These are phyloP conservation scores for Seiridium unicorne DNA, from an alignment of 2,329 filamentous ascomycete genomes.

Conservation along the genomic window DNA sequence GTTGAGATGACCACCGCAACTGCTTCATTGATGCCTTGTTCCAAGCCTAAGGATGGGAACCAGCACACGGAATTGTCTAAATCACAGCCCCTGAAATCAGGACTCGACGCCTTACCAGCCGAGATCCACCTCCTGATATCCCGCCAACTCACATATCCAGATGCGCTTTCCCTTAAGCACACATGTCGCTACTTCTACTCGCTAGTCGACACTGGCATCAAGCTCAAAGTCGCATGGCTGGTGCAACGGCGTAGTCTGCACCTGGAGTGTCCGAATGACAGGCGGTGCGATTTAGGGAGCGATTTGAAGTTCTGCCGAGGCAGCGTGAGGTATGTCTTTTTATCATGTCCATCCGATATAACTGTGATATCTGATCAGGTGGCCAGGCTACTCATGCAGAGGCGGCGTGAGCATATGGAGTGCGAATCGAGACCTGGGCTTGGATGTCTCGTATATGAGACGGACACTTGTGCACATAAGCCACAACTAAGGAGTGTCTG, in stretches of 20 bases:
- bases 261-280: constrained; percentile 63
- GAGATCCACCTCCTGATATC: constrained; percentile 68
- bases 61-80: not conserved
- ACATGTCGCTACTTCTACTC: constrained; percentile 61
- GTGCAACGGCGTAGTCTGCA: constrained; percentile 61
- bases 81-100: not conserved
- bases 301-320: constrained; percentile 60
- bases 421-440: constrained; percentile 57
- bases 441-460: constrained; percentile 55
- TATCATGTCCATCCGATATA: not conserved
- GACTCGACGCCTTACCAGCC: constrained; percentile 55
- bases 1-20: too few relatives aligned
- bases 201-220: constrained; percentile 64
- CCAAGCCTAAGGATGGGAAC: not conserved
- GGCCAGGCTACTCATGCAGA: constrained; percentile 54
- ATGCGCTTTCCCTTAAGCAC: constrained; percentile 70
- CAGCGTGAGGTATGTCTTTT: constrained; percentile 50
- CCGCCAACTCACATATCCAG: constrained; percentile 62
- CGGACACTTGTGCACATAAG: constrained; percentile 43
- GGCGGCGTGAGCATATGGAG: constrained; percentile 58
- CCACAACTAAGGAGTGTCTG: constrained; percentile 41
- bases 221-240: constrained; percentile 68
- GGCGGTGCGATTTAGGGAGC: constrained; percentile 55
- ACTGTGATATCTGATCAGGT: not conserved
- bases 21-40: too few relatives aligned